Evolutionary conservation across 441 rosid species (phyloP).

Genomic region (Gossypium laxum): DNA sequence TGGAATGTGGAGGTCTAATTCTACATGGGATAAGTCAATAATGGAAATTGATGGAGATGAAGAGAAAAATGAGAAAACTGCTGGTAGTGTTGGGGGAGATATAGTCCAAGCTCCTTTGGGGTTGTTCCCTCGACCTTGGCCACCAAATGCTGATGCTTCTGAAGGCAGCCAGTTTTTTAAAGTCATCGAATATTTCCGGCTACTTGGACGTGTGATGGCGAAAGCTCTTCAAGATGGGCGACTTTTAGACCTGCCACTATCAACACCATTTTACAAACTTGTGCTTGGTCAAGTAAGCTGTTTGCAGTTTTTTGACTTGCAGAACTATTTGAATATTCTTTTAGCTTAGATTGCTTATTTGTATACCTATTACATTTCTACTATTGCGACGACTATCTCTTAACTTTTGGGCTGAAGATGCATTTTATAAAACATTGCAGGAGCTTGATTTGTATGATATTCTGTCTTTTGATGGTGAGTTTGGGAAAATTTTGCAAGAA

Average conservation of each 20-base stretch:
- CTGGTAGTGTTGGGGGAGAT: slow-evolving; percentile 29
- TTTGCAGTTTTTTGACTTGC: background rate
- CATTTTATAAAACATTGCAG: slow-evolving; percentile 33
- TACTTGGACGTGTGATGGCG: slow-evolving; percentile 95
- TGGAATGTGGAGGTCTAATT: slow-evolving; percentile 90
- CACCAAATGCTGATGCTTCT: slow-evolving; percentile 57
- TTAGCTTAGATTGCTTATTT: background rate
- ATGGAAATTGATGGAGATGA: slow-evolving; percentile 59
- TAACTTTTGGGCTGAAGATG: background rate
- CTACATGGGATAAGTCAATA: slow-evolving; percentile 32
- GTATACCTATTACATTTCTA: background rate
- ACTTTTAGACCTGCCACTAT: slow-evolving; percentile 77
- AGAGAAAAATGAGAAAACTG: slow-evolving; percentile 33
- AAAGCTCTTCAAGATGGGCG: slow-evolving; percentile 99
- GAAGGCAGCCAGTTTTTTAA: slow-evolving; percentile 67
- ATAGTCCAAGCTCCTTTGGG: slow-evolving; percentile 74
- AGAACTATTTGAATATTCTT: background rate
- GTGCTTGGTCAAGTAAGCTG: slow-evolving; percentile 77
- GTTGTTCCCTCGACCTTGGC: slow-evolving; percentile 91
- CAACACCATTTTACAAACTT: slow-evolving; percentile 77
- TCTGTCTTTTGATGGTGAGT: slow-evolving; percentile 65
- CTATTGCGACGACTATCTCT: background rate
- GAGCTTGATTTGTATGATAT: slow-evolving; percentile 96
- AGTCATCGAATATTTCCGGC: slow-evolving; percentile 74
- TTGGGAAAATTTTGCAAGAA: slow-evolving; percentile 87